A percentile compares a stretch with the other conserved stretches of the same genome.
Evolutionary conservation across 2,329 filamentous ascomycete species (phyloP).

Genomic region (Curvularia verruculosa): DNA sequence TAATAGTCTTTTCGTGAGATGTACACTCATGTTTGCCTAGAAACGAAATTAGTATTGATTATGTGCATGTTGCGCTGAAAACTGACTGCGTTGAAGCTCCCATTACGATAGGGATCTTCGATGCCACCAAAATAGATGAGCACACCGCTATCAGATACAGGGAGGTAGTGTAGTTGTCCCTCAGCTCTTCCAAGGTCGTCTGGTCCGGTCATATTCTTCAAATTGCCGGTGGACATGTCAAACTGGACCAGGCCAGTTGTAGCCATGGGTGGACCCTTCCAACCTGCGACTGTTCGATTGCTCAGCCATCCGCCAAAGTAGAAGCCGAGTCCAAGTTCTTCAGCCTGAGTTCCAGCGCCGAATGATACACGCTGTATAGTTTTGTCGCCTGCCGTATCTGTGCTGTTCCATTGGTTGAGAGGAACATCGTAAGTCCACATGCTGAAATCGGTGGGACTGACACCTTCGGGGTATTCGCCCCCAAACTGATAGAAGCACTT

Average conservation of each 20-base stretch:
- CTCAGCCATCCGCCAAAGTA: slow-evolving; percentile 69
- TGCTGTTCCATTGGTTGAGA: slow-evolving; percentile 62
- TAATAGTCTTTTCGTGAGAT: neutral
- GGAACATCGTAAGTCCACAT: slow-evolving; percentile 66
- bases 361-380: slow-evolving; percentile 59
- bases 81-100: slow-evolving; percentile 49
- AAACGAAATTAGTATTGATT: slow-evolving; percentile 1
- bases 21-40: slow-evolving; percentile 47
- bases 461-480: slow-evolving; percentile 57
- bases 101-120: slow-evolving; percentile 56
- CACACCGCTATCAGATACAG: slow-evolving; percentile 64
- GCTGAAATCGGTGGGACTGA: slow-evolving; percentile 53
- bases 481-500: slow-evolving; percentile 69
- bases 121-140: slow-evolving; percentile 68
- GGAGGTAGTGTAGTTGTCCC: slow-evolving; percentile 65
- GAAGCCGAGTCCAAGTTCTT: slow-evolving; percentile 62
- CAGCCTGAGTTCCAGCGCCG: slow-evolving; percentile 63
- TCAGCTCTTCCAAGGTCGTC: slow-evolving; percentile 63
- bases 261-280: slow-evolving; percentile 57
- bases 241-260: slow-evolving; percentile 63
- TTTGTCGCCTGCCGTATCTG: slow-evolving; percentile 47
- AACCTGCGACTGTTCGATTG: slow-evolving; percentile 59
- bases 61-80: slow-evolving; percentile 4
- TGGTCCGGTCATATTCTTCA: slow-evolving; percentile 61
- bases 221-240: slow-evolving; percentile 59